Conservation (phyloP, 2,329 filamentous ascomycete species). For the Cladosporium oxysporum region DNA sequence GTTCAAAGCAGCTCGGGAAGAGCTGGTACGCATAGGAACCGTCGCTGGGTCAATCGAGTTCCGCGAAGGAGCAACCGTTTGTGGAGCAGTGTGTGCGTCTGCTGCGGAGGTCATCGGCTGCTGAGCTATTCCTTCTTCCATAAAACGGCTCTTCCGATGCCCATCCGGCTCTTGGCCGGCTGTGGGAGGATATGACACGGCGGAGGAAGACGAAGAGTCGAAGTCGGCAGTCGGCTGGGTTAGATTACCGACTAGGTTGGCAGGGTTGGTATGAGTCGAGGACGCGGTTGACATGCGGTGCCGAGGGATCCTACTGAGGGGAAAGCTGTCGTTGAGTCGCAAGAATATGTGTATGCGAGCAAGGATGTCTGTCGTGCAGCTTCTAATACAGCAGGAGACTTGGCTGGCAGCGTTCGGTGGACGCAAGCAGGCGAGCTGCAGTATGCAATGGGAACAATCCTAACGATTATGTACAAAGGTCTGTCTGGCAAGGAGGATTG, state of each 20-base stretch:
- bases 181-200: conserved; percentile 1
- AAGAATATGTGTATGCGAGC: background rate
- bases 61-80: background rate
- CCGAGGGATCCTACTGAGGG: conserved; percentile 3
- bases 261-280: background rate
- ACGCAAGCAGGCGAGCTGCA: background rate
- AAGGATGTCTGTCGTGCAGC: conserved; percentile 2
- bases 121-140: conserved; percentile 18
- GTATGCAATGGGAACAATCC: background rate
- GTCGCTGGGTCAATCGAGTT: conserved; percentile 31
- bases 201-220: conserved; percentile 1
- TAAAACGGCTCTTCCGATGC: conserved; percentile 22
- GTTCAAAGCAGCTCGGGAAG: conserved; percentile 54
- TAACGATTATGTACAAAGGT: conserved; percentile 16
- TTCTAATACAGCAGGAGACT: background rate
- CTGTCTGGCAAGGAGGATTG: background rate
- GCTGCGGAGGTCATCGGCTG: background rate
- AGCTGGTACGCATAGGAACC: conserved; percentile 74
- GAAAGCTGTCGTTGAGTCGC: conserved; percentile 17
- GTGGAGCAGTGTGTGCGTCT: background rate
- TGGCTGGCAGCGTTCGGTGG: background rate
- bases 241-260: background rate
- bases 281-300: conserved; percentile 6
- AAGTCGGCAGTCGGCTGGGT: background rate
- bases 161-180: conserved; percentile 17